Percentiles rank a stretch among this genome's conserved stretches.
These are phyloP conservation scores for Fraxinus xanthoxyloides DNA, from an alignment of 305 asterid genomes.

Conservation along the genomic window DNA sequence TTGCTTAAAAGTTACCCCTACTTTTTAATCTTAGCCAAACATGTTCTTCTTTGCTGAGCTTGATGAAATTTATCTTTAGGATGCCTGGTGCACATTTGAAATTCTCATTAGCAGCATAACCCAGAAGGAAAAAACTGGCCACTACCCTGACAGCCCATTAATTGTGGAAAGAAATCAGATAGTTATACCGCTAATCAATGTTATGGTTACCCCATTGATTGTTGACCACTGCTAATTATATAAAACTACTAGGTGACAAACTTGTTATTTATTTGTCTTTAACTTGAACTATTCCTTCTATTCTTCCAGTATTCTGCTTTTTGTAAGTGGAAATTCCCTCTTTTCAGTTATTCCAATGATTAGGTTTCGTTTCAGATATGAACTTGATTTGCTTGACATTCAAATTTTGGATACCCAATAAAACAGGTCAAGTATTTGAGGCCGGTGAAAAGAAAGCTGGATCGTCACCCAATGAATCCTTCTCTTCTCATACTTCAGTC, in stretches of 20 bases:
- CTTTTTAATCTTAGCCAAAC: background rate
- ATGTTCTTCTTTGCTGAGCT: background rate
- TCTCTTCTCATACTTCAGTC: constrained; percentile 22
- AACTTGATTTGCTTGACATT: background rate
- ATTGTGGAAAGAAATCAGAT: background rate
- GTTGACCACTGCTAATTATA: background rate
- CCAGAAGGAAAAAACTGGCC: background rate
- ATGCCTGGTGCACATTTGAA: background rate
- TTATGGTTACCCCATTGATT: background rate
- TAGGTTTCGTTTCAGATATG: background rate
- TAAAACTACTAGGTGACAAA: background rate
- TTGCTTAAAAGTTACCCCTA: background rate
- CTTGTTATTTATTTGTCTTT: background rate
- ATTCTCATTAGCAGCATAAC: background rate
- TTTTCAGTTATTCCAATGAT: background rate
- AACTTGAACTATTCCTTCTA: background rate
- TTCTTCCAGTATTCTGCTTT: background rate
- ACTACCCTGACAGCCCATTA: background rate
- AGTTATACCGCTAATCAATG: background rate
- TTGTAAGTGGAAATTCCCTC: background rate
- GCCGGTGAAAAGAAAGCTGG: background rate
- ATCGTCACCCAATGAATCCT: background rate
- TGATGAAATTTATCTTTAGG: background rate
- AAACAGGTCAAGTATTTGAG: constrained; percentile 13
- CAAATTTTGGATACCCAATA: background rate